phyloP scores from a whole-genome alignment of 345 rosid species.

The Physaria fendleri region DNA sequence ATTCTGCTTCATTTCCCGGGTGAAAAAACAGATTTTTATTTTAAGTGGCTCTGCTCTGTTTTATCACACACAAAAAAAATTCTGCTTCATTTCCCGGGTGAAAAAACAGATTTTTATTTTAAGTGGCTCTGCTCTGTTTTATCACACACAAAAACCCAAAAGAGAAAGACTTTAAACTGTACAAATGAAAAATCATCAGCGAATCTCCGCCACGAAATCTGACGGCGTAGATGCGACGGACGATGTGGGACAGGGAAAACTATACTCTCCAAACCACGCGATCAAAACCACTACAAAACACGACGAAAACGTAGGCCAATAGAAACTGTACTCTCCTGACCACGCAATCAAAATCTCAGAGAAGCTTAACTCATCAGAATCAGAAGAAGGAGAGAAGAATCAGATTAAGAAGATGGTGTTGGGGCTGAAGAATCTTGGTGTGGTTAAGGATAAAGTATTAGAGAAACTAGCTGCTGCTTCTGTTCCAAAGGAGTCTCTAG shows the following conservation, averaged over 20 bases:
- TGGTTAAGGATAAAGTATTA: conserved; percentile 39
- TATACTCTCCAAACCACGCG: conserved; percentile 25
- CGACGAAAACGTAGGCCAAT: conserved; percentile 19
- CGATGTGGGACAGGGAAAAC: conserved; percentile 22
- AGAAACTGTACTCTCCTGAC: conserved; percentile 22
- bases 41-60: conserved; percentile 28
- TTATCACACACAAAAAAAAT: not conserved
- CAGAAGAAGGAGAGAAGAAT: not conserved
- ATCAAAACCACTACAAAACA: conserved; percentile 12
- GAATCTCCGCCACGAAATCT: conserved; percentile 19
- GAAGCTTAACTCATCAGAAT: not conserved
- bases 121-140: conserved; percentile 28
- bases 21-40: conserved; percentile 10
- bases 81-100: no score
- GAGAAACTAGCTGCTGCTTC: conserved; percentile 42
- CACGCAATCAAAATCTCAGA: conserved; percentile 25
- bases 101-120: conserved; percentile 7
- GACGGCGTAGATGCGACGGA: conserved; percentile 1
- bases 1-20: conserved; percentile 14
- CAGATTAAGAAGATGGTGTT: conserved; percentile 11
- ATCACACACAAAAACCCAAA: conserved; percentile 2
- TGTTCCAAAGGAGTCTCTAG: conserved; percentile 42
- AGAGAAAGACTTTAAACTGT: not conserved
- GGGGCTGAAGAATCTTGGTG: conserved; percentile 33
- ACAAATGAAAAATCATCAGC: not conserved